Conservation (phyloP, 78 protist species). For the Bodo saltans region DNA sequence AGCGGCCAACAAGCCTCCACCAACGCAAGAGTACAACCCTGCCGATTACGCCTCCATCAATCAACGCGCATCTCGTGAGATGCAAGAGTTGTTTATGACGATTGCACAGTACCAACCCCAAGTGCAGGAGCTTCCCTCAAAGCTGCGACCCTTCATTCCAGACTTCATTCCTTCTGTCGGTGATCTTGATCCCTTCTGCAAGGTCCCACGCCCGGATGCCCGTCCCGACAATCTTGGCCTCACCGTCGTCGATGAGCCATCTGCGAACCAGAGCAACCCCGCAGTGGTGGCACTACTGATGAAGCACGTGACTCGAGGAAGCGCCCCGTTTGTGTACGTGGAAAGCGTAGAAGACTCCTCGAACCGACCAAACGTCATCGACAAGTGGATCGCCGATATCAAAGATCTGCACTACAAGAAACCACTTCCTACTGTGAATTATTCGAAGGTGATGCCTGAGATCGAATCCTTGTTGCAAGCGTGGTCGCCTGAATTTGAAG, state of each 20-base stretch:
- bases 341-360: slow-evolving; percentile 53
- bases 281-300: slow-evolving; percentile 39
- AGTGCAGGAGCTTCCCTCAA: slow-evolving; percentile 50
- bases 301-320: not conserved
- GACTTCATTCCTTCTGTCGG: slow-evolving; percentile 73
- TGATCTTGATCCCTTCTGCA: slow-evolving; percentile 51
- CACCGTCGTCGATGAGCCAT: slow-evolving; percentile 68
- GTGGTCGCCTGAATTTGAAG: slow-evolving; percentile 61
- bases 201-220: slow-evolving; percentile 64
- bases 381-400: slow-evolving; percentile 48
- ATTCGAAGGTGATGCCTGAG: slow-evolving; percentile 69
- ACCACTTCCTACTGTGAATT: slow-evolving; percentile 40
- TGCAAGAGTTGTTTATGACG: slow-evolving; percentile 54
- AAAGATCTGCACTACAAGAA: slow-evolving; percentile 30
- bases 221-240: slow-evolving; percentile 53
- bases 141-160: slow-evolving; percentile 68
- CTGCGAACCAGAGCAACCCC: slow-evolving; percentile 57
- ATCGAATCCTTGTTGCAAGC: slow-evolving; percentile 66
- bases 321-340: slow-evolving; percentile 14
- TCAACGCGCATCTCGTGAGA: not conserved
- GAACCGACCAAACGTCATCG: slow-evolving; percentile 44
- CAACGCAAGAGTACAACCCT: slow-evolving; percentile 2
- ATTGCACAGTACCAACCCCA: slow-evolving; percentile 53
- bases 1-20: no score
- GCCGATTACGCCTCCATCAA: not conserved